These are phyloP conservation scores for Abrus pulchellus DNA, from an alignment of 306 rosid genomes.

Conservation along the genomic window DNA sequence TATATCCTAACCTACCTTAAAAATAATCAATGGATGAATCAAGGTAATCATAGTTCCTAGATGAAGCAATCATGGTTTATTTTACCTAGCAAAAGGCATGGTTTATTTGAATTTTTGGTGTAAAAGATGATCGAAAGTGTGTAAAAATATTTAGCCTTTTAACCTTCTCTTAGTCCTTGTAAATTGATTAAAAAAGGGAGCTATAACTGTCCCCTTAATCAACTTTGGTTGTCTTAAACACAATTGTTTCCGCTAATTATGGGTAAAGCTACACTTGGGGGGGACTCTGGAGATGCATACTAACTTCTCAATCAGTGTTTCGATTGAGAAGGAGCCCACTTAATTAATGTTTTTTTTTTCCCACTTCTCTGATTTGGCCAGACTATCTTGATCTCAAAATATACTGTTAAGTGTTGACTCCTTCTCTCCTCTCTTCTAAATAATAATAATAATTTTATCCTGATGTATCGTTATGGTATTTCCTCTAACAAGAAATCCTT, in stretches of 20 bases:
- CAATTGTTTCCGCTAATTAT: constrained; percentile 9
- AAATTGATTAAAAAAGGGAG: background rate
- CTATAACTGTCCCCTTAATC: constrained; percentile 7
- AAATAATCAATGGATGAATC: background rate
- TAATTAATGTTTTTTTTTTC: constrained; percentile 24
- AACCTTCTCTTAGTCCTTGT: background rate
- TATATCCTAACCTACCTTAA: no score
- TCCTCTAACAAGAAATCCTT: background rate
- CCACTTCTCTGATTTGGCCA: constrained; percentile 28
- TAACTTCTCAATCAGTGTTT: constrained; percentile 32
- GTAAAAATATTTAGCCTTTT: constrained; percentile 25
- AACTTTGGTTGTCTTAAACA: constrained; percentile 26
- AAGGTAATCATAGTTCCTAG: constrained; percentile 17
- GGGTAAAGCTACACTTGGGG: constrained; percentile 19
- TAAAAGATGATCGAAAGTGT: constrained; percentile 2
- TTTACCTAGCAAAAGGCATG: constrained; percentile 12
- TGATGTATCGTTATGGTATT: background rate
- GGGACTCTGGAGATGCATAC: constrained; percentile 34
- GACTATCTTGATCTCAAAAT: background rate
- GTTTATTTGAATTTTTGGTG: constrained; percentile 27
- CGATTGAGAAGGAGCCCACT: constrained; percentile 42
- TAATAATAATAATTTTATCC: background rate
- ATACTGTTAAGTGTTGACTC: background rate
- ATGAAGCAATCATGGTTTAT: constrained; percentile 36
- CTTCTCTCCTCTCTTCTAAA: background rate